Evolutionary conservation across 2,329 filamentous ascomycete species (phyloP), one percentile per base, ranked within the genome.

Genomic region (Calonectria montana): DNA sequence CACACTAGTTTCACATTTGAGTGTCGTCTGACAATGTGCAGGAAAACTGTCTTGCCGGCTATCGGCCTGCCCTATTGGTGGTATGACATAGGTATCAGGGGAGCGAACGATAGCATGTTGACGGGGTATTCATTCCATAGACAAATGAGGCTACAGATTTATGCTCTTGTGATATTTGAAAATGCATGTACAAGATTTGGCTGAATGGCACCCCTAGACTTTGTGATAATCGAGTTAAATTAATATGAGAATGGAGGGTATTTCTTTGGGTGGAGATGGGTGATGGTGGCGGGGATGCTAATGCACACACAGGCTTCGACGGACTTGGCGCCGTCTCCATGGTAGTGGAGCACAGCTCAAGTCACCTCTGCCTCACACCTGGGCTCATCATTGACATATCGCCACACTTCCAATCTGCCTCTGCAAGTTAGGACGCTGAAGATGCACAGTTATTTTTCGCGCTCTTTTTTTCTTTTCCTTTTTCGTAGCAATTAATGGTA

Each of bases 241-340:
- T 62, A 18, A 13, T 23, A 3, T 35, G 25, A 63, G 16, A 8
- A 18, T 18, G 27, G 15, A 48, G 43, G 15, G 43, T 35, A 15
- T 4, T 35, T 64, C 16, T n/a, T 21, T 64, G n/a, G 43, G 43
- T 29, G 5, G n/a, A 64, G 41, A 64, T 64, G 27, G 27, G 45
- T 31, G 31, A 53, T 72, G 47, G 59, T 73, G 35, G 67, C 55
- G 69, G 71, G 67, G 66, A 43, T 71, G 74, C 77, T 79, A 79
- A 79, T 78, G 77, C 76, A 78, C 63, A 63, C 76, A 78, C 63
- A 63, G 75, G 72, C 68, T 74, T 74, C 70, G 67, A 69, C 73
- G 72, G 70, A 69, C 65, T 72, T 72, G 66, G 71, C 65, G 67
- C 48, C 45, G 50, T 67, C 71, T 71, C 70, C 69, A 67, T 66